Evolutionary conservation across 1,284 basidiomycete genomes (phyloP).

Genomic region (Stygiomarasmius scandens): DNA sequence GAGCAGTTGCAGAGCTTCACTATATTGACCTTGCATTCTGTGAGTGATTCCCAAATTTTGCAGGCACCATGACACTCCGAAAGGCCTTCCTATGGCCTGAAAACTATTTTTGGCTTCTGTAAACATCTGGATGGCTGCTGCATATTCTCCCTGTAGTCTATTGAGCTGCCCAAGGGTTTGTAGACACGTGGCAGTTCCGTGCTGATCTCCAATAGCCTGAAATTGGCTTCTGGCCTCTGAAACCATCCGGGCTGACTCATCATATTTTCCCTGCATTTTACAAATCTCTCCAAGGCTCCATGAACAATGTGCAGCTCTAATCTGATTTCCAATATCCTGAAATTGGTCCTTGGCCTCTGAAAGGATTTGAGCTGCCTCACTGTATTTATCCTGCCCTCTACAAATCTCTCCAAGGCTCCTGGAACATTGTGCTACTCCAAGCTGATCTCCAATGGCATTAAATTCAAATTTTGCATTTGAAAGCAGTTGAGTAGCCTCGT

Average conservation of each 20-base stretch:
- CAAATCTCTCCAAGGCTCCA: conserved; percentile 5
- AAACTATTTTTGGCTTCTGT: conserved; percentile 2
- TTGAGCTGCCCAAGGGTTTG: background rate
- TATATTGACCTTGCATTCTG: background rate
- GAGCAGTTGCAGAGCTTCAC: too few species aligned
- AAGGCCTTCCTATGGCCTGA: conserved; percentile 6
- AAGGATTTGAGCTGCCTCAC: background rate
- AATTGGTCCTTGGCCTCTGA: conserved; percentile 1
- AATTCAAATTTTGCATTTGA: conserved; percentile 3
- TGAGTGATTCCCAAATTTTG: background rate
- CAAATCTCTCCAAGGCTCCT: conserved; percentile 11
- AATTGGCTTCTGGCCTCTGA: background rate
- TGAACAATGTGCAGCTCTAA: conserved; percentile 8
- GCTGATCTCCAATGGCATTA: conserved; percentile 4
- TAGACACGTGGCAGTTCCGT: conserved; percentile 9
- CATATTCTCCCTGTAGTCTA: conserved; percentile 5
- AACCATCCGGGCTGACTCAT: background rate
- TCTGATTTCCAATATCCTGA: background rate
- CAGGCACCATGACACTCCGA: conserved; percentile 11
- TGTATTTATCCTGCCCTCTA: conserved; percentile 11
- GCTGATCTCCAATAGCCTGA: background rate
- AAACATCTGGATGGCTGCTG: conserved; percentile 7
- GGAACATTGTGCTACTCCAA: conserved; percentile 10
- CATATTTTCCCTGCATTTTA: conserved; percentile 1
- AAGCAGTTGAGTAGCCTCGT: conserved; percentile 10